These are phyloP conservation scores for Ploettnerulaceae sp. DNA, from an alignment of 2,329 filamentous ascomycete genomes.

Conservation along the genomic window DNA sequence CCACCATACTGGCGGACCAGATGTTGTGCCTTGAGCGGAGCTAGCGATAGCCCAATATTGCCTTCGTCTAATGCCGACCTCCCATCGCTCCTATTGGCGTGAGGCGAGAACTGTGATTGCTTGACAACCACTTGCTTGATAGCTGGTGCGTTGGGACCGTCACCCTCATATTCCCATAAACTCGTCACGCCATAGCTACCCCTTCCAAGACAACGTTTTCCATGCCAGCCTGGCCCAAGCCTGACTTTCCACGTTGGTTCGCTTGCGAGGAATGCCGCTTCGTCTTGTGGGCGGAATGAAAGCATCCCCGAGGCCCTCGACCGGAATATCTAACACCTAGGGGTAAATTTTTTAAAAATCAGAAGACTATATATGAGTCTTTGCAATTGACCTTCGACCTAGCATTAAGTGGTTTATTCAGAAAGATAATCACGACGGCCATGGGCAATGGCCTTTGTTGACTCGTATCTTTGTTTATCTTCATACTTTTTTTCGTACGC, in stretches of 20 bases:
- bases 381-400: too few species aligned
- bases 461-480: too few species aligned
- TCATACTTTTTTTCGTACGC: too few species aligned
- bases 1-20: neutral
- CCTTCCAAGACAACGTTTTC: conserved; percentile 6
- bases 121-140: neutral
- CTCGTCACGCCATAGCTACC: conserved; percentile 9
- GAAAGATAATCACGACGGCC: too few species aligned
- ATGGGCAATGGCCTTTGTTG: too few species aligned
- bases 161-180: neutral
- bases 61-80: neutral
- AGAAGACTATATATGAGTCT: too few species aligned
- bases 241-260: neutral
- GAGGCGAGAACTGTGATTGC: neutral
- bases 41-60: neutral
- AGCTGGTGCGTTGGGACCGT: neutral
- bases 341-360: too few species aligned
- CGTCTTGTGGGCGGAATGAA: neutral
- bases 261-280: neutral
- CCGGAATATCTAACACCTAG: too few species aligned
- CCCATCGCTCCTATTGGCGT: neutral
- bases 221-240: neutral
- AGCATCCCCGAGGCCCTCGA: neutral
- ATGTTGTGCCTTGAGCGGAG: neutral
- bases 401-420: too few species aligned